Evolutionary conservation across 345 rosid species (phyloP).

Genomic region (Nasturtium officinale): DNA sequence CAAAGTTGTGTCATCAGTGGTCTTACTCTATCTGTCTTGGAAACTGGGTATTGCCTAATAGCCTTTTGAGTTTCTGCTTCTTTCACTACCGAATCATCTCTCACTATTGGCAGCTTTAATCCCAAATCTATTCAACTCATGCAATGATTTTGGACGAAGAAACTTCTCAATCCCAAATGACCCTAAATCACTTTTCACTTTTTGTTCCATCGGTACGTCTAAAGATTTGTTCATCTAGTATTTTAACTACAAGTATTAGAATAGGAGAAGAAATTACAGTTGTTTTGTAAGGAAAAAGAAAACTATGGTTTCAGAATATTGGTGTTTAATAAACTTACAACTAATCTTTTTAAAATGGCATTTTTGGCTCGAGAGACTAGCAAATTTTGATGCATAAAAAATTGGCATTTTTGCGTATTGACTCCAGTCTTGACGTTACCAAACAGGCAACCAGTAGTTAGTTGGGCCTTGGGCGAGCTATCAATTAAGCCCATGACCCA

Average conservation of each 20-base stretch:
- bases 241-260: neutral
- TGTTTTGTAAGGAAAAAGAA: too few species aligned
- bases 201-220: conserved; percentile 30
- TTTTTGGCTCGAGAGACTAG: neutral
- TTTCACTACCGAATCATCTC: conserved; percentile 24
- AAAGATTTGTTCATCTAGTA: neutral
- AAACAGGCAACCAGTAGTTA: neutral
- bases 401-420: too few species aligned
- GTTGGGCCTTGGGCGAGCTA: neutral
- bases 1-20: conserved; percentile 38
- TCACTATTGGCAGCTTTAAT: conserved; percentile 37
- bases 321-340: neutral
- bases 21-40: conserved; percentile 40
- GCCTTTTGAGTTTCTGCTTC: conserved; percentile 29
- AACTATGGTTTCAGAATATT: neutral
- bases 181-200: conserved; percentile 27
- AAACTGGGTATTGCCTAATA: conserved; percentile 33
- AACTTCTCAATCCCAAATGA: conserved; percentile 30
- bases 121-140: conserved; percentile 35
- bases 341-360: neutral
- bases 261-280: too few species aligned
- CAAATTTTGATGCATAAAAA: neutral
- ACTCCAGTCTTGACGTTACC: neutral
- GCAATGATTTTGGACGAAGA: conserved; percentile 38
- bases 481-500: neutral